A percentile compares a stretch with the other conserved stretches of the same genome.
phyloP scores from a whole-genome alignment of 345 rosid species.

The Aethionema arabicum region DNA sequence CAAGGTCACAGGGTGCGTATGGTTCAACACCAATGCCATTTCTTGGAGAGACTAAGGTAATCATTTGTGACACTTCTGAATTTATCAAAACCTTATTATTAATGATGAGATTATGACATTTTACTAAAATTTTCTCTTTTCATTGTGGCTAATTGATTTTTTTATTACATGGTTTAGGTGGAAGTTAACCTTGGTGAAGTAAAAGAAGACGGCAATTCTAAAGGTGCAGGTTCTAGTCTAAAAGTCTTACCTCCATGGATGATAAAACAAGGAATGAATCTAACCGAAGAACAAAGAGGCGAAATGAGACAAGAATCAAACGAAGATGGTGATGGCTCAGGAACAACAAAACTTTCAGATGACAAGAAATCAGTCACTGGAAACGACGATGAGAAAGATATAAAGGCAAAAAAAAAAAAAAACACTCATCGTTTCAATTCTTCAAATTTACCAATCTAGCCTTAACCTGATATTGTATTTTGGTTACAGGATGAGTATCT shows the following conservation, averaged over 20 bases:
- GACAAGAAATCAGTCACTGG: conserved; percentile 65
- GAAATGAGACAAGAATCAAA: conserved; percentile 64
- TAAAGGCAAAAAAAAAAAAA: conserved; percentile 52
- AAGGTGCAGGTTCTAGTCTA: conserved; percentile 43
- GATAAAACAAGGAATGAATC: conserved; percentile 92
- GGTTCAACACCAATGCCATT: conserved; percentile 88
- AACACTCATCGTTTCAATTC: neutral
- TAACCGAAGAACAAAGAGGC: conserved; percentile 89
- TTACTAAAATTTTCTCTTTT: neutral
- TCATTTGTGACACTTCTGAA: conserved; percentile 15
- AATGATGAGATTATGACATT: conserved; percentile 13
- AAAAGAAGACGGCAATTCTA: conserved; percentile 72
- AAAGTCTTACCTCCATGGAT: conserved; percentile 96
- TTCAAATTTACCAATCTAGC: neutral
- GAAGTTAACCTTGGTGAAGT: conserved; percentile 89
- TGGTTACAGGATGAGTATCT: conserved; percentile 70
- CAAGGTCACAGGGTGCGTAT: conserved; percentile 68
- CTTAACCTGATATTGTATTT: conserved; percentile 3
- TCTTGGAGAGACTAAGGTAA: conserved; percentile 87
- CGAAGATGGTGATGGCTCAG: conserved; percentile 58
- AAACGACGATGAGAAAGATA: conserved; percentile 49
- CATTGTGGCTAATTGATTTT: conserved; percentile 19
- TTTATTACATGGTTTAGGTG: conserved; percentile 56
- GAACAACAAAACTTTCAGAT: conserved; percentile 46
- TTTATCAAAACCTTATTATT: conserved; percentile 19